Evolutionary conservation across 257 asterid species (phyloP).

Genomic region (Gynochthodes officinalis): DNA sequence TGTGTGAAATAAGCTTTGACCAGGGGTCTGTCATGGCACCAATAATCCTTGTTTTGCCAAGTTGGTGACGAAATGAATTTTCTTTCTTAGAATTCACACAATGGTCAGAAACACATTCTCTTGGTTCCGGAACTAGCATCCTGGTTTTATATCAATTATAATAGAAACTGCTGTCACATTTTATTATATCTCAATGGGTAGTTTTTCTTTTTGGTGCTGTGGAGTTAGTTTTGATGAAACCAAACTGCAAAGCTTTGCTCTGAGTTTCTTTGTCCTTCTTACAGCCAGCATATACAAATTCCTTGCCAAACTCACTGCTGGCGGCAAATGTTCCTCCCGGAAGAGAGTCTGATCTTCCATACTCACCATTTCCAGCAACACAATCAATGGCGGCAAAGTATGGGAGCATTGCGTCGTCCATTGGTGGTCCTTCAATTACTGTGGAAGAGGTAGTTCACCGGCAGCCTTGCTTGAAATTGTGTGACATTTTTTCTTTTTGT

Average conservation of each 20-base stretch:
- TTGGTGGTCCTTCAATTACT: constrained; percentile 53
- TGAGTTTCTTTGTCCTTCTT: constrained; percentile 12
- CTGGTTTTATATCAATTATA: background rate
- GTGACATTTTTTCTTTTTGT: background rate
- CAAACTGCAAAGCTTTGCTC: background rate
- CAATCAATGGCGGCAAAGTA: constrained; percentile 57
- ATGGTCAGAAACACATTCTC: background rate
- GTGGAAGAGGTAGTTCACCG: constrained; percentile 58
- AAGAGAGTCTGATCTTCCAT: constrained; percentile 67
- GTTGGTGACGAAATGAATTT: too few species aligned
- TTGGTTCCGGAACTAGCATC: background rate
- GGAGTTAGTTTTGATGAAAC: background rate
- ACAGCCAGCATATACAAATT: constrained; percentile 54
- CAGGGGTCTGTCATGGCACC: background rate
- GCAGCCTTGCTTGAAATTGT: background rate
- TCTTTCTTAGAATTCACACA: background rate
- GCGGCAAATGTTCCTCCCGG: constrained; percentile 53
- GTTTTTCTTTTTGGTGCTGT: background rate
- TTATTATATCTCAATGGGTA: background rate
- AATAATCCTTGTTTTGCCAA: background rate
- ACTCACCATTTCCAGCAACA: constrained; percentile 50
- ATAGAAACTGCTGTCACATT: background rate
- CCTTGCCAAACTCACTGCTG: constrained; percentile 54
- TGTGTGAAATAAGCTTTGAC: background rate
- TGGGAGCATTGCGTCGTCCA: constrained; percentile 53